Evolutionary conservation across 495 filamentous ascomycete genomes (phyloP).

Genomic region (Podospora pseudocomata): DNA sequence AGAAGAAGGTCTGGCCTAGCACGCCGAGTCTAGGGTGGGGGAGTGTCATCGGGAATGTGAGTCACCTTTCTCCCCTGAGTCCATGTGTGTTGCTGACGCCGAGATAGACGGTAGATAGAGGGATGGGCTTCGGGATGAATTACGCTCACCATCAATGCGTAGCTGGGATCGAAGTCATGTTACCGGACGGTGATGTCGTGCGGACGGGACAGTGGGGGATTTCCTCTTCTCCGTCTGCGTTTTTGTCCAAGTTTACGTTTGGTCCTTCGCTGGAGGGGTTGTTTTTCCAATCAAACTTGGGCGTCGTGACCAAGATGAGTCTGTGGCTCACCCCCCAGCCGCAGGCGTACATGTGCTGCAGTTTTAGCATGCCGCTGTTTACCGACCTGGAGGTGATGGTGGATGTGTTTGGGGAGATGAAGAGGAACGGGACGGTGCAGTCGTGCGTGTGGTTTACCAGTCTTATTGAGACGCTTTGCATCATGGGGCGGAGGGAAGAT

Average conservation of each 20-base stretch:
- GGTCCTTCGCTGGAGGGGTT: conserved; percentile 48
- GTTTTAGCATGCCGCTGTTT: conserved; percentile 45
- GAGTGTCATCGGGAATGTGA: conserved; percentile 54
- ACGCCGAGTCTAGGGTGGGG: conserved; percentile 56
- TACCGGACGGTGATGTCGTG: conserved; percentile 46
- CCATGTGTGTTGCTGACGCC: background rate
- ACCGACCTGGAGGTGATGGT: conserved; percentile 45
- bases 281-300: conserved; percentile 49
- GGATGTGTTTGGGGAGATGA: conserved; percentile 39
- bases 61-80: background rate
- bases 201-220: conserved; percentile 52
- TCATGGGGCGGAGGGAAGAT: conserved; percentile 43
- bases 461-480: conserved; percentile 47
- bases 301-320: conserved; percentile 49
- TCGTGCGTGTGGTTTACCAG: conserved; percentile 45
- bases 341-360: conserved; percentile 48
- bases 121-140: conserved; percentile 45
- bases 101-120: conserved; percentile 39
- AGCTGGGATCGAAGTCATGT: conserved; percentile 49
- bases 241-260: conserved; percentile 47
- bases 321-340: conserved; percentile 47
- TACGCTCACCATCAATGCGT: conserved; percentile 49
- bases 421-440: conserved; percentile 35
- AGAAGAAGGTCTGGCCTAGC: conserved; percentile 53
- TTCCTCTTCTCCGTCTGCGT: conserved; percentile 38